Base-by-base conservation (phyloP, 2,329 filamentous ascomycete genomes). In the Aspergillus sp. region DNA sequence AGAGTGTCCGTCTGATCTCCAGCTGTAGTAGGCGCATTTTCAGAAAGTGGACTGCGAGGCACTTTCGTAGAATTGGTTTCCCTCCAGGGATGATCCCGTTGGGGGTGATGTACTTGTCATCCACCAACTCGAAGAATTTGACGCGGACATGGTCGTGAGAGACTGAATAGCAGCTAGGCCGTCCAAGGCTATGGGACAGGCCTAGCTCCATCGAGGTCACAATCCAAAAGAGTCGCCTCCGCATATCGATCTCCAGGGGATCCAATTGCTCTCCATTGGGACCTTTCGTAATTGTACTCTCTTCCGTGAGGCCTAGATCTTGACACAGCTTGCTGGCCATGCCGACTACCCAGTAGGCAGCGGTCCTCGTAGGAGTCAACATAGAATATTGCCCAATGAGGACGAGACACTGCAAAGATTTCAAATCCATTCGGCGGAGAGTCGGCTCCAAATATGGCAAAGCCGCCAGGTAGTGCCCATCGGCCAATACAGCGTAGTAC, bases 391-490 rank as follows among this genome's bases (percentile, higher is more conserved):
- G 89, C 1, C 86, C 91, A 61, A 97, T 88, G 14, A 99, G 76
- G 3, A 88, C 82, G 50, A 97, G 85, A 62, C 93, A 97, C 72
- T 97, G 94, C 14, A 97, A 76, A 0, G 94, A 95, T 64, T 87
- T 89, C 25, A 97, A 74, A 68, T 97, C 90, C 78, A 96, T 96
- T n/a, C 88, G 86, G 49, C 87, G 86, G 50, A 97, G 82, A 10
- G 95, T 86, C 2, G 85, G 84, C 69, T 97, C 89, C 56, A 97
- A 85, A 63, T 87, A 87, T 56, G 87, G 85, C 75, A 97, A 86
- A 4, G 93, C 93, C 20, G 92, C 89, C 19, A 97, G 81, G 66
- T 97, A 97, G 74, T 96, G 97, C 67, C 91, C 92, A 72, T 97
- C 93, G 25, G 94, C 93, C 23, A 97, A 78, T 20, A 92, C 92